Evolutionary conservation across 176 grass and related monocot species (phyloP), one percentile per base, ranked within the genome.

Genomic region (Oryza glumipatula): DNA sequence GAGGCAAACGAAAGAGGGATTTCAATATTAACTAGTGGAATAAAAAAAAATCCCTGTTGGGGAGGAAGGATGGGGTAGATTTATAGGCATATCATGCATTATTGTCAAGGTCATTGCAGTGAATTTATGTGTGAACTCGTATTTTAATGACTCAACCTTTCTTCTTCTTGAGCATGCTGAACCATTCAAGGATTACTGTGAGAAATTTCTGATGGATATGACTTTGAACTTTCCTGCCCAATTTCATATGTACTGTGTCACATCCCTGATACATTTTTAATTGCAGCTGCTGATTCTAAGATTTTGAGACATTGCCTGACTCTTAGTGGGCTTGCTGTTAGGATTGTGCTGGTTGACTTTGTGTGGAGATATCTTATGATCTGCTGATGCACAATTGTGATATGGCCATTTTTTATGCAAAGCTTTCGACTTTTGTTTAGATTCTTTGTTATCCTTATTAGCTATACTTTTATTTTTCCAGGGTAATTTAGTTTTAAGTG

Each of bases 331-430:
- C 14, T 67, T 83, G 36, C 56, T 73, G 33, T 60, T 78, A 82
- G 79, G 83, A 73, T 73, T 58, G 26, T 26, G 14, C 6, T 23
- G 45, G 67, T 82, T 66, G 73, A 19, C 68, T 76, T 43, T 86
- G 46, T 60, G 46, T 19, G 26, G 11, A 23, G 65, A 19, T 71
- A 81, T 76, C 47, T 6, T 76, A 43, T 81, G 65, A 23, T 23
- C 12, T 16, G 11, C 21, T 81, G 41, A 77, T 72, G 82, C 10
- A 2, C 43, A 9, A 33, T 56, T 73, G 67, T 7, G n/a, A 78
- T 83, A 22, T 72, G 44, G 30, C 5, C 21, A 64, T 88, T 3
- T 82, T 70, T 87, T n/a, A 30, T 24, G 15, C 65, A 82, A 15
- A 49, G 49, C 17, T 33, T 33, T 60, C 5, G 9, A 3, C 65